Evolutionary conservation across 331 rosid genomes (phyloP).

Genomic region (Quercus phellos): DNA sequence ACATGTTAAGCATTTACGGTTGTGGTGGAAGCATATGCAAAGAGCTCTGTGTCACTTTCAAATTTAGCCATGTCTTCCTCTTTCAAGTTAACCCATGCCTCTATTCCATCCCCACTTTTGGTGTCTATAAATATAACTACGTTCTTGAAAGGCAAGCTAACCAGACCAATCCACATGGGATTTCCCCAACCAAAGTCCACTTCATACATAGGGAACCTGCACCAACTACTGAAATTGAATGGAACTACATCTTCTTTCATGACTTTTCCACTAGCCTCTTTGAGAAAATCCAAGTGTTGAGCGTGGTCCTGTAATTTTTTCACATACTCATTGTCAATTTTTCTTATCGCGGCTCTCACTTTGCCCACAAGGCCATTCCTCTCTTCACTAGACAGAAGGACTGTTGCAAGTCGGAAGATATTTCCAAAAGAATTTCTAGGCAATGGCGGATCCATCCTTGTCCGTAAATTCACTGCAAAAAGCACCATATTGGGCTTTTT

Average conservation of each 20-base stretch:
- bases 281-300: background rate
- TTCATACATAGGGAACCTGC: constrained; percentile 24
- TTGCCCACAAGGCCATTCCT: background rate
- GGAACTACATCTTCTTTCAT: constrained; percentile 7
- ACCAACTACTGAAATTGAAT: constrained; percentile 24
- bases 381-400: background rate
- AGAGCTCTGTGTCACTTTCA: background rate
- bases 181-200: constrained; percentile 26
- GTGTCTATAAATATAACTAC: constrained; percentile 18
- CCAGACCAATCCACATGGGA: constrained; percentile 2
- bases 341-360: constrained; percentile 9
- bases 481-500: background rate
- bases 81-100: background rate
- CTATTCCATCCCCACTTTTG: background rate
- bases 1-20: too few species aligned
- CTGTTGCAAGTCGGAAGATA: background rate
- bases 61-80: background rate
- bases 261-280: background rate
- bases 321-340: constrained; percentile 3
- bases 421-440: constrained; percentile 19
- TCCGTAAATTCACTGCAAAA: constrained; percentile 18
- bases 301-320: background rate
- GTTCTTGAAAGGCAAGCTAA: constrained; percentile 4
- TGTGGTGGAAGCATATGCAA: background rate
- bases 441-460: constrained; percentile 24